Conservation (phyloP, 352 stramenopile species). For the Globisporangium ultimum region DNA sequence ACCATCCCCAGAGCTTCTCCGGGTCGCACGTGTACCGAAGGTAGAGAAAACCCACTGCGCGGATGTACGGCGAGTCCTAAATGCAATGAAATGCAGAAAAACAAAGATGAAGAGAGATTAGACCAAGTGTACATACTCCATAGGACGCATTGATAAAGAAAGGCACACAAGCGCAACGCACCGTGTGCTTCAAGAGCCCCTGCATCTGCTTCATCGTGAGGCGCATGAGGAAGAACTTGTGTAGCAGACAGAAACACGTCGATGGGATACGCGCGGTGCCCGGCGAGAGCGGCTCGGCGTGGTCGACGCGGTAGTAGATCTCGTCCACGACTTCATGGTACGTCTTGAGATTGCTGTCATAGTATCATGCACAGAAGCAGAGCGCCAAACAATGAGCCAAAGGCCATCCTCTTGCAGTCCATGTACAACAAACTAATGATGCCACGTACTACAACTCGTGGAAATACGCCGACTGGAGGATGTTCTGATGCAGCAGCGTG, state of each 20-base stretch:
- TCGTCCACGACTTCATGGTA: constrained; percentile 97
- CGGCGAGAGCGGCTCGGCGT: constrained; percentile 90
- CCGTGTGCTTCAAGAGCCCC: constrained; percentile 88
- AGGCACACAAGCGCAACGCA: constrained; percentile 23
- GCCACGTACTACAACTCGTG: constrained; percentile 84
- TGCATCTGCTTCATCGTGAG: constrained; percentile 96
- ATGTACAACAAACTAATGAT: no score
- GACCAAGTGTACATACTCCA: no score
- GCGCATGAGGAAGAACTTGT: constrained; percentile 96
- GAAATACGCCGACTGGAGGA: constrained; percentile 95
- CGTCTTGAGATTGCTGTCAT: constrained; percentile 81
- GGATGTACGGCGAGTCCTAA: constrained; percentile 95
- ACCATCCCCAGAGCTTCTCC: constrained; percentile 92
- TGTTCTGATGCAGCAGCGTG: constrained; percentile 94
- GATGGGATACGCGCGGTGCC: constrained; percentile 91
- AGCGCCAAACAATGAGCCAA: neutral
- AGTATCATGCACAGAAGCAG: neutral
- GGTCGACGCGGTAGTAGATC: constrained; percentile 88
- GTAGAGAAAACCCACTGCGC: constrained; percentile 97
- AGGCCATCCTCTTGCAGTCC: neutral
- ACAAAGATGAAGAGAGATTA: neutral
- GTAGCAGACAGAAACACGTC: constrained; percentile 95
- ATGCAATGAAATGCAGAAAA: constrained; percentile 4
- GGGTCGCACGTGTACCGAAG: constrained; percentile 95
- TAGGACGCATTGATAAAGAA: no score